These are phyloP conservation scores for Hebeloma cylindrosporum DNA, from an alignment of 768 basidiomycete species.

Conservation along the genomic window DNA sequence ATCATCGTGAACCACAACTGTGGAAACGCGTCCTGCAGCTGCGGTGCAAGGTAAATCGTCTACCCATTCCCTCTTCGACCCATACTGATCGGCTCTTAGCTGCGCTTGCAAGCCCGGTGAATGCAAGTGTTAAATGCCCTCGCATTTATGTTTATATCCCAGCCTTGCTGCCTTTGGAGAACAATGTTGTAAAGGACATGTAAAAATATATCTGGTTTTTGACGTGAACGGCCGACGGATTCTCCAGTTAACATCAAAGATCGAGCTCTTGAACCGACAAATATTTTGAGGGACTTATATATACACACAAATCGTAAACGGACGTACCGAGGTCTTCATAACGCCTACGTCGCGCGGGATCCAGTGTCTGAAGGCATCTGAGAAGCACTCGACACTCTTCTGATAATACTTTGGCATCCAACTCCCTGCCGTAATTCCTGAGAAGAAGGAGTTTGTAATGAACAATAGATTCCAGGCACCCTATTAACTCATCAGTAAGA, in stretches of 20 bases:
- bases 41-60: conserved; percentile 45
- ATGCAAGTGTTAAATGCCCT: conserved; percentile 58
- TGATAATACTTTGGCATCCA: conserved; percentile 36
- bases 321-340: conserved; percentile 67
- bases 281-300: no score
- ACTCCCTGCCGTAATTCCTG: conserved; percentile 38
- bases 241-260: background rate
- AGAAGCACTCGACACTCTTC: conserved; percentile 54
- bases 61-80: conserved; percentile 3
- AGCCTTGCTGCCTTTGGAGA: background rate
- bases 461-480: conserved; percentile 93
- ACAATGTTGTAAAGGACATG: no score
- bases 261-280: conserved; percentile 12
- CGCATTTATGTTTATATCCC: background rate
- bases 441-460: conserved; percentile 77
- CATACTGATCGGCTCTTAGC: conserved; percentile 30
- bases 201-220: no score
- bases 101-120: conserved; percentile 60
- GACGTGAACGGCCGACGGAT: background rate
- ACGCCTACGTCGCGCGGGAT: conserved; percentile 62
- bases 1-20: conserved; percentile 47
- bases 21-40: conserved; percentile 49
- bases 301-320: no score
- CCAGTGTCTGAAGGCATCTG: conserved; percentile 56
- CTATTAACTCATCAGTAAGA: conserved; percentile 37